phyloP scores from a whole-genome alignment of 2,329 filamentous ascomycete genomes.

The Pyrenochaeta sp. region DNA sequence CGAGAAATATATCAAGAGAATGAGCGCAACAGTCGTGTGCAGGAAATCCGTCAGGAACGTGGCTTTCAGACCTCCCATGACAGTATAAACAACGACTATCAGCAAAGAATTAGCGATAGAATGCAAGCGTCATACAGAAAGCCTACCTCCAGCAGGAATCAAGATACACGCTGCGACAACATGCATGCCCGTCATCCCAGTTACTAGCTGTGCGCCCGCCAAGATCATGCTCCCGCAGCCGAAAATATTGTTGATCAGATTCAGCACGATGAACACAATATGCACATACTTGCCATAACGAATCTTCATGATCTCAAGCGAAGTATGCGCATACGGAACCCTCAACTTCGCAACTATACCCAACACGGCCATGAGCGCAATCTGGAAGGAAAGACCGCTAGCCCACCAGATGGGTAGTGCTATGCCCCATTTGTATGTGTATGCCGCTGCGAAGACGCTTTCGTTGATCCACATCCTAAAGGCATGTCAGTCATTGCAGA shows the following conservation, averaged over 20 bases:
- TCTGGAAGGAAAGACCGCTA: slow-evolving; percentile 33
- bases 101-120: slow-evolving; percentile 69
- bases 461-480: slow-evolving; percentile 27
- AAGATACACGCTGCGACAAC: slow-evolving; percentile 15
- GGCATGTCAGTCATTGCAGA: neutral
- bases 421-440: slow-evolving; percentile 38
- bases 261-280: slow-evolving; percentile 79
- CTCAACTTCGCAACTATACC: slow-evolving; percentile 34
- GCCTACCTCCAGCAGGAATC: slow-evolving; percentile 15
- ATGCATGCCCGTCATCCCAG: slow-evolving; percentile 36
- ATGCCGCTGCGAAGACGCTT: slow-evolving; percentile 24
- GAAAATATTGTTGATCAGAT: slow-evolving; percentile 79
- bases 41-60: slow-evolving; percentile 78
- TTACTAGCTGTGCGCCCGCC: slow-evolving; percentile 84
- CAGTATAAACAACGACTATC: slow-evolving; percentile 80
- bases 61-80: slow-evolving; percentile 74
- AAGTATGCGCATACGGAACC: slow-evolving; percentile 30
- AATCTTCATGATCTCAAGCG: slow-evolving; percentile 78
- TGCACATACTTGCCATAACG: slow-evolving; percentile 78
- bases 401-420: slow-evolving; percentile 36
- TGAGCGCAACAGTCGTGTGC: slow-evolving; percentile 79
- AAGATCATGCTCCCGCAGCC: slow-evolving; percentile 83
- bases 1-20: slow-evolving; percentile 72
- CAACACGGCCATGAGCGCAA: slow-evolving; percentile 29
- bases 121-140: too few relatives aligned